Evolutionary conservation across 208 protist genomes (phyloP).

Genomic region (Leishmania lainsoni): DNA sequence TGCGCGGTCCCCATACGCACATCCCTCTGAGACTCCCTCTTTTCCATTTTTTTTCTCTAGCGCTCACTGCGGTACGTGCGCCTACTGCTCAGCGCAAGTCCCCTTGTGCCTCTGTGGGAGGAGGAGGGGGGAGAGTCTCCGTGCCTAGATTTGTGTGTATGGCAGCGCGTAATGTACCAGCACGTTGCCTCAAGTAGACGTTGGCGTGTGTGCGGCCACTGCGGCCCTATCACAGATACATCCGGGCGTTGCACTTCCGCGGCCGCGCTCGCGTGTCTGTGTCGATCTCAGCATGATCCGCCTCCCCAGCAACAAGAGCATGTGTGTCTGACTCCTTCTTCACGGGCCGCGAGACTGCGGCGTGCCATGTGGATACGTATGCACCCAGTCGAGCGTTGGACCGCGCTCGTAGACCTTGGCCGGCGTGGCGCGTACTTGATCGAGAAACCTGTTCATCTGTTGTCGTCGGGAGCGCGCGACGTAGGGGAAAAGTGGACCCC

Average conservation of each 20-base stretch:
- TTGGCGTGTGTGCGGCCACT: neutral
- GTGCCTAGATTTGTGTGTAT: neutral
- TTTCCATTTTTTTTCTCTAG: neutral
- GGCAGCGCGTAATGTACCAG: neutral
- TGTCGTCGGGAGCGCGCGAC: neutral
- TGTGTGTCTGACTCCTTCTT: neutral
- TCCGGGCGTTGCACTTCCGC: neutral
- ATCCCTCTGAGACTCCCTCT: neutral
- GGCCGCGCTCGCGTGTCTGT: neutral
- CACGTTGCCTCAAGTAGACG: neutral
- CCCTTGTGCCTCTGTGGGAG: no score
- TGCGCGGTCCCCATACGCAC: neutral
- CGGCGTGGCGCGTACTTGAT: slow-evolving; percentile 56
- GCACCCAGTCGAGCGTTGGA: slow-evolving; percentile 79
- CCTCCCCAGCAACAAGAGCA: neutral
- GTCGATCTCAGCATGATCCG: neutral
- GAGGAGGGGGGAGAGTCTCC: no score
- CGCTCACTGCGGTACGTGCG: neutral
- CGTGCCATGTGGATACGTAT: slow-evolving; percentile 56
- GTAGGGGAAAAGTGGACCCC: neutral
- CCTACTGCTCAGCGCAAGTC: neutral
- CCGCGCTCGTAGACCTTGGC: slow-evolving; percentile 63
- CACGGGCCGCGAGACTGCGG: slow-evolving; percentile 5
- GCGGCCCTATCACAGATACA: neutral
- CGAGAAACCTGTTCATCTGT: slow-evolving; percentile 15